phyloP scores from a whole-genome alignment of 306 rosid genomes.

The Cucurbita ficifolia region DNA sequence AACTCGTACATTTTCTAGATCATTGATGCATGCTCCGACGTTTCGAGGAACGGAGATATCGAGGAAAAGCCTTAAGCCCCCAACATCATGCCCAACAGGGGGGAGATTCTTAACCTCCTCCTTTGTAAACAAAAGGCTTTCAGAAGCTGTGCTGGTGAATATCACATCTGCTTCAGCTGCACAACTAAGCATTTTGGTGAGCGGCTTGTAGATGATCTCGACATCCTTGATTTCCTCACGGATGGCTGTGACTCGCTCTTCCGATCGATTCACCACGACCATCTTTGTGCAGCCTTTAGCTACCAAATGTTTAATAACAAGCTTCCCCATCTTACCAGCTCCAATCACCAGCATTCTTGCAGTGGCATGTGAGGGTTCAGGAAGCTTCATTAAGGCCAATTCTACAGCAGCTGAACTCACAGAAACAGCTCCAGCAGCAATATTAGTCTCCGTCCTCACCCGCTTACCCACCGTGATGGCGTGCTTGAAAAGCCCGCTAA shows the following conservation, averaged over 20 bases:
- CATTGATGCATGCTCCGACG: conserved; percentile 75
- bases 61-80: conserved; percentile 55
- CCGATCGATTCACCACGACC: conserved; percentile 83
- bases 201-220: conserved; percentile 82
- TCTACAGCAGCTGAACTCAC: conserved; percentile 98
- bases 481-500: conserved; percentile 92
- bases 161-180: conserved; percentile 68
- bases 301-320: conserved; percentile 87
- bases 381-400: conserved; percentile 83
- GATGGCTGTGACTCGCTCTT: conserved; percentile 74
- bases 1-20: conserved; percentile 37
- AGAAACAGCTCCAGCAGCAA: conserved; percentile 96
- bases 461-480: conserved; percentile 96
- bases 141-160: conserved; percentile 92
- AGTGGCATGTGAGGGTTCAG: conserved; percentile 43
- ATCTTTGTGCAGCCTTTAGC: conserved; percentile 80
- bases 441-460: conserved; percentile 91
- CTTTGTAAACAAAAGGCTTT: conserved; percentile 64
- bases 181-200: conserved; percentile 61
- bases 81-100: conserved; percentile 47
- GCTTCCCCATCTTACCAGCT: conserved; percentile 99
- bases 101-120: conserved; percentile 62
- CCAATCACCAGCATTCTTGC: conserved; percentile 78
- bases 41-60: conserved; percentile 95
- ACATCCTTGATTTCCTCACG: conserved; percentile 50